Base-by-base conservation (phyloP, 2,329 filamentous ascomycete species). In the Monilinia fructigena region DNA sequence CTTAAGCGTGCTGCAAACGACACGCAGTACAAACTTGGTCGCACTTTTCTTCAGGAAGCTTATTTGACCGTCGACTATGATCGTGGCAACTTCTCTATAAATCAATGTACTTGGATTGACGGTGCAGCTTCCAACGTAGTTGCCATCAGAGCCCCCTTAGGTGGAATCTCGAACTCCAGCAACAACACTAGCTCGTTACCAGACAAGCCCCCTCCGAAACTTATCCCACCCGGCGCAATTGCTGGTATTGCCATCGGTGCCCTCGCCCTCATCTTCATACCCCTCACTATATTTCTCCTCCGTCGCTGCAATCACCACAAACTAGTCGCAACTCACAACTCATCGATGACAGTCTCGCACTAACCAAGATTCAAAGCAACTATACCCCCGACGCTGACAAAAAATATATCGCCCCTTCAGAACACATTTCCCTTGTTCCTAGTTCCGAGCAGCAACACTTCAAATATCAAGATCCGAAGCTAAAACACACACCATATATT, bases 21-120 rank as follows among this genome's bases (percentile, higher is more conserved):
- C 4, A 74, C 72, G 47, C 76, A 79, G 67, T 77, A 74, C 63
- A 78, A 75, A 3, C 73, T 80, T 53, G 78, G 79, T 18, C 73
- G 79, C 55, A 71, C 73, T 6, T 79, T 80, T 67, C 70, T 80
- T n/a, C 79, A 80, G 70, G 78, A 80, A 72, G 75, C 76, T 55
- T 73, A 66, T 50, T 26, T 66, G 20, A 70, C 56, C 10, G 77
- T 73, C 28, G 77, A 80, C 70, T 80, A 79, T 67, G 77, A 79
- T 66, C 75, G 76, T n/a, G 70, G 71, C 11, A 70, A 74, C 2
- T 79, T 79, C 65, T 78, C 78, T 54, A 74, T 79, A 2, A 78
- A 76, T 1, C 74, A 77, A 6, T 79, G 77, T 68, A 67, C 70
- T 1, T 79, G 71, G 59, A 53, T 48, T 47, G 72, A 77, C 63